Base-by-base conservation (phyloP, 495 filamentous ascomycete genomes). In the Immersiella caudata region DNA sequence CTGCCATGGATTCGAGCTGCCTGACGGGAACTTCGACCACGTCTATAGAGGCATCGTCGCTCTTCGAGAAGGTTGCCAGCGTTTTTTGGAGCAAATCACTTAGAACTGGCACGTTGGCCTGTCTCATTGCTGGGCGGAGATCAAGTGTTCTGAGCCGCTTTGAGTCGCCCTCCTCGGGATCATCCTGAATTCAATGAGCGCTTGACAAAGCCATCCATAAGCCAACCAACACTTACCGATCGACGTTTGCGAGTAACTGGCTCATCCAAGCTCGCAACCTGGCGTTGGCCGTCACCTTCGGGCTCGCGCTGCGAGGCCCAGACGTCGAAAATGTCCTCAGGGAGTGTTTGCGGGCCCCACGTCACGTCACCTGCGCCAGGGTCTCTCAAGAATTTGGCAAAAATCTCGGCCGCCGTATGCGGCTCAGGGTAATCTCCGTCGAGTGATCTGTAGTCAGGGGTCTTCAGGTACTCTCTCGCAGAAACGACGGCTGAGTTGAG, bases 1-100 rank as follows among this genome's bases (percentile, higher is more conserved):
- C 56, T 12, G 79, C 71, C 50, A 82, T 35, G 0, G 61, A 46
- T 69, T 83, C 79, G 21, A 82, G 67, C 35, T 79, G 75, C n/a
- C 62, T 64, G 12, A 80, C 62, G 11, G 78, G 72, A 5, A 81
- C 64, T 35, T 78, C 70, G n/a, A 72, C 50, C 40, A 46, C 40
- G 2, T 46, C 40, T 18, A 12, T 6, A 12, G 40, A 6, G 11
- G 40, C 11, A 46, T 12, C 9, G 2, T 46, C 40, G 40, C 40
- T 18, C 9, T 14, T 14, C 16, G 65, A 16, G 18, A 66, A 36
- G 3, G 54, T 60, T 14, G 67, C 60, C 18, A 78, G 65, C 0
- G 65, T 75, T 40, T 60, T 68, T 58, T 56, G 74, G 22, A 78
- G 55, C 50, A 78, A 33, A 3, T 76, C 73, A 69, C 14, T 60